Conservation (phyloP, 257 asterid genomes). For the Schizonepeta tenuifolia region DNA sequence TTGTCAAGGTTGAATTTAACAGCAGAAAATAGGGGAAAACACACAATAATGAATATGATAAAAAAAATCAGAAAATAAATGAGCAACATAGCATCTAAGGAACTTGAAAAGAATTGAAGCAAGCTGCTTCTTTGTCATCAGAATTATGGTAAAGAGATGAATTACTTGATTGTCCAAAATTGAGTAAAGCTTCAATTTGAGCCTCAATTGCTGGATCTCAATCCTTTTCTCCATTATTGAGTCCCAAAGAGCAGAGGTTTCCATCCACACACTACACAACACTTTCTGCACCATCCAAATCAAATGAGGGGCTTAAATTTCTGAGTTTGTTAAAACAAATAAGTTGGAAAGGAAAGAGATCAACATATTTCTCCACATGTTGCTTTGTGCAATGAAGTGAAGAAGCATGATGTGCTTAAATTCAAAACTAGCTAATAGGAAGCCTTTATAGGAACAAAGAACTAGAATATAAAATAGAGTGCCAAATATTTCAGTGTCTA, state of each 20-base stretch:
- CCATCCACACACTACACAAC: constrained; percentile 62
- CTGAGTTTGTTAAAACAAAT: constrained; percentile 9
- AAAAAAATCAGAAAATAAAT: neutral
- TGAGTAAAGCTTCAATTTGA: constrained; percentile 63
- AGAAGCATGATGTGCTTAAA: neutral
- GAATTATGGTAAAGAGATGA: constrained; percentile 17
- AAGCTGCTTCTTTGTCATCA: constrained; percentile 2
- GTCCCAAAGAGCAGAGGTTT: constrained; percentile 52
- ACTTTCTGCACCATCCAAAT: constrained; percentile 64
- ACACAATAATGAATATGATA: neutral
- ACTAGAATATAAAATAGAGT: neutral
- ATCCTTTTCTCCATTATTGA: constrained; percentile 60
- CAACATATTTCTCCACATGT: neutral
- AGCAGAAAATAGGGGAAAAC: neutral
- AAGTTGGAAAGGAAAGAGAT: neutral
- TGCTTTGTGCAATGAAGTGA: constrained; percentile 1
- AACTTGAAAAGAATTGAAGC: constrained; percentile 16
- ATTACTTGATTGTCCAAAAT: constrained; percentile 75
- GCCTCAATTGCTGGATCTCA: constrained; percentile 64
- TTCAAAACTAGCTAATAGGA: constrained; percentile 7
- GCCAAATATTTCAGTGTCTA: neutral
- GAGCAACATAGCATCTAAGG: neutral
- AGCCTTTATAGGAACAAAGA: constrained; percentile 11
- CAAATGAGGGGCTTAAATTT: constrained; percentile 24
- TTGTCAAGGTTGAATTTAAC: neutral